Percentiles rank a stretch among this genome's conserved stretches.
Conservation (phyloP, 371 early-diverging fungal genomes). For the Mortierella sp. region DNA sequence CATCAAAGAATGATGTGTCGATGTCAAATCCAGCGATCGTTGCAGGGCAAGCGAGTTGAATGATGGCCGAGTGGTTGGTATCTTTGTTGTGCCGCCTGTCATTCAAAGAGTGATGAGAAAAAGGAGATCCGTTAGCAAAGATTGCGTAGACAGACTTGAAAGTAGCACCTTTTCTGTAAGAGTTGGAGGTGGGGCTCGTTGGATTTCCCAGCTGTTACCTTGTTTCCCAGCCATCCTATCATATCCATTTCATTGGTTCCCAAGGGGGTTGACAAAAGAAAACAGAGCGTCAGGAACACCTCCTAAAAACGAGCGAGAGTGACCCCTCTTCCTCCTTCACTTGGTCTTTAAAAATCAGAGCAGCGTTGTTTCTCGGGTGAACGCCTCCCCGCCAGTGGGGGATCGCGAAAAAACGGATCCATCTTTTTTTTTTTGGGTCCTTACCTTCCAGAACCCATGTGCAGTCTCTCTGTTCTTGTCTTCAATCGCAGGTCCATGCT, state of each 20-base stretch:
- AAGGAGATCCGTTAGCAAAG: background rate
- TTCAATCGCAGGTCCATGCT: constrained; percentile 69
- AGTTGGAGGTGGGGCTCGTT: background rate
- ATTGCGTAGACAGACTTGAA: background rate
- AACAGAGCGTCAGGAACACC: background rate
- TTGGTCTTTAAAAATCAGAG: too few species aligned
- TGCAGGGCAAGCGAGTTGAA: constrained; percentile 82
- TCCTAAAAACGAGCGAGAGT: too few species aligned
- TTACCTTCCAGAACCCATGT: constrained; percentile 52
- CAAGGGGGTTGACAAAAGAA: constrained; percentile 31
- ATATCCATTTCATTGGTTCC: constrained; percentile 61
- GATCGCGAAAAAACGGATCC: background rate
- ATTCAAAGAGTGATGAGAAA: background rate
- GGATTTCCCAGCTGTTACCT: constrained; percentile 14
- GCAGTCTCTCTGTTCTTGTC: constrained; percentile 50
- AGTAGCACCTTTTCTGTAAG: background rate
- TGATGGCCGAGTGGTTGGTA: constrained; percentile 62
- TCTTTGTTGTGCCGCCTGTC: constrained; percentile 48
- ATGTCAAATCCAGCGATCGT: too few species aligned
- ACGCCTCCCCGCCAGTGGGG: background rate
- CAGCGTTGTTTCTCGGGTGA: background rate
- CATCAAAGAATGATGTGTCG: constrained; percentile 78
- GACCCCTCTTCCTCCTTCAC: background rate
- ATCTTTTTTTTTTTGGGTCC: too few species aligned
- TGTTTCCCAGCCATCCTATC: constrained; percentile 86